Percentiles rank a stretch among this genome's conserved stretches.
Evolutionary conservation across 768 basidiomycete genomes (phyloP).

Genomic region (Filobasidium floriforme): DNA sequence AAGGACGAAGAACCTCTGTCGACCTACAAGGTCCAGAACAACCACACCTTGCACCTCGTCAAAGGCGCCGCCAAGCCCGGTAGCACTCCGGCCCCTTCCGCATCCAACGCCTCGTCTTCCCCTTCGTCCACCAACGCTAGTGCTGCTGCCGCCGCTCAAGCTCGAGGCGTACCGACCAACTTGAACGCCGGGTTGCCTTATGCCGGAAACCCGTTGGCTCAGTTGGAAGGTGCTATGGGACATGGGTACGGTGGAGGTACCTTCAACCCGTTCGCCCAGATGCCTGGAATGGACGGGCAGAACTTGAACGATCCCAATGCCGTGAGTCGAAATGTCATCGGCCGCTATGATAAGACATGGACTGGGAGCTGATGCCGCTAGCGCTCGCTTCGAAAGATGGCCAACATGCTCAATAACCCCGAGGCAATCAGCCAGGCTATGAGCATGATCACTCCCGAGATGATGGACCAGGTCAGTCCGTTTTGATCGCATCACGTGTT

Average conservation of each 20-base stretch:
- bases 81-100: conserved; percentile 20
- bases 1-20: conserved; percentile 64
- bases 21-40: conserved; percentile 68
- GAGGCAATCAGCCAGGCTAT: conserved; percentile 81
- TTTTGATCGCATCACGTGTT: background rate
- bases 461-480: conserved; percentile 60
- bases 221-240: conserved; percentile 67
- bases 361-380: background rate
- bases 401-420: conserved; percentile 64
- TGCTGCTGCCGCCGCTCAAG: conserved; percentile 30
- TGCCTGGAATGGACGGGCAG: conserved; percentile 55
- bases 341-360: background rate
- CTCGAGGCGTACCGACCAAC: conserved; percentile 48
- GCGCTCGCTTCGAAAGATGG: conserved; percentile 53
- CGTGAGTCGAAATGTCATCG: conserved; percentile 49
- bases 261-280: conserved; percentile 82
- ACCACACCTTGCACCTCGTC: conserved; percentile 88
- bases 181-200: conserved; percentile 91
- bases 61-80: conserved; percentile 61
- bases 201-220: conserved; percentile 68
- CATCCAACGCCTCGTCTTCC: conserved; percentile 25
- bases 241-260: conserved; percentile 54
- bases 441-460: conserved; percentile 62
- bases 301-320: conserved; percentile 92
- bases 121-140: conserved; percentile 28